Conservation (phyloP, 345 rosid species). For the Rhizophora mangle region DNA sequence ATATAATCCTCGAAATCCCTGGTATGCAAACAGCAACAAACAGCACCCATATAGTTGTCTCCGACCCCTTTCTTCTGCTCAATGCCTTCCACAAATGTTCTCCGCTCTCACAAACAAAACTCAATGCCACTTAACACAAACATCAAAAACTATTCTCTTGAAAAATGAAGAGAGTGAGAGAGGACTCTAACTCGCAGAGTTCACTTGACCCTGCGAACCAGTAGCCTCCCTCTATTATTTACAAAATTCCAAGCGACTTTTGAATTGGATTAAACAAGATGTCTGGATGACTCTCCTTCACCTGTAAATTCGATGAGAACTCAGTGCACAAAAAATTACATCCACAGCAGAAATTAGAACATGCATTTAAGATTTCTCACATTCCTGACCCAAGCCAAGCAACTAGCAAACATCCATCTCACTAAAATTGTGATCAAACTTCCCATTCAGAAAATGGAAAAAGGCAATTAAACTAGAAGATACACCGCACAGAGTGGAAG, state of each 20-base stretch:
- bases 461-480: not conserved
- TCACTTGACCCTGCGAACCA: conserved; percentile 39
- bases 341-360: conserved; percentile 8
- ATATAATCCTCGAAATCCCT: conserved; percentile 72
- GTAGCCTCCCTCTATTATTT: conserved; percentile 50
- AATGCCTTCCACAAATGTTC: conserved; percentile 14
- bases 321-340: not conserved
- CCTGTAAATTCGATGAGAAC: conserved; percentile 34
- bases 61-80: conserved; percentile 26
- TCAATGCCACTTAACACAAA: conserved; percentile 10
- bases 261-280: conserved; percentile 10
- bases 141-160: conserved; percentile 21
- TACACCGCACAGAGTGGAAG: no score
- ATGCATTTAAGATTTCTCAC: conserved; percentile 5
- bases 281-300: conserved; percentile 12
- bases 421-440: not conserved
- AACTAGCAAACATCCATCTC: conserved; percentile 4
- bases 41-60: conserved; percentile 72
- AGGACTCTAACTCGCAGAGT: conserved; percentile 57
- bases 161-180: conserved; percentile 29
- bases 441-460: conserved; percentile 5
- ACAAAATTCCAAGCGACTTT: conserved; percentile 18
- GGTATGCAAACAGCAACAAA: conserved; percentile 72
- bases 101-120: conserved; percentile 22
- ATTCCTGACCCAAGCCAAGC: not conserved